phyloP scores from a whole-genome alignment of 1,139 yeast species.

The Pichia sorboxylosa region DNA sequence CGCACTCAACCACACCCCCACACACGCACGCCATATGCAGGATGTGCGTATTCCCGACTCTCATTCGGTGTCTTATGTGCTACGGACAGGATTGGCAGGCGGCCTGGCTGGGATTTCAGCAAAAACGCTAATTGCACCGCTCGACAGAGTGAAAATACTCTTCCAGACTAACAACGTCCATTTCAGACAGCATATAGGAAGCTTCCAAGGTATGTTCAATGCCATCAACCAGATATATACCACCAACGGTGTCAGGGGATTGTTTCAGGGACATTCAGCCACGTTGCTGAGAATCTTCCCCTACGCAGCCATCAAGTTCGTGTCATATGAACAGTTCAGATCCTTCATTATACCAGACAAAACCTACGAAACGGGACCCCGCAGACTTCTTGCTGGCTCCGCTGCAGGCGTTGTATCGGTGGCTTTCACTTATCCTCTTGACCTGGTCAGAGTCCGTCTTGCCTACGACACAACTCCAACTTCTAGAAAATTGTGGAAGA shows the following conservation, averaged over 20 bases:
- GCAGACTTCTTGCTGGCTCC: conserved; percentile 84
- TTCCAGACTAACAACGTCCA: conserved; percentile 94
- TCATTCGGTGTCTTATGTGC: conserved; percentile 64
- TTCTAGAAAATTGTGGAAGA: conserved; percentile 36
- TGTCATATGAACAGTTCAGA: conserved; percentile 91
- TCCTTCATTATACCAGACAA: conserved; percentile 65
- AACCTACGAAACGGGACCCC: conserved; percentile 61
- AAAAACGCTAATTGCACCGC: conserved; percentile 87
- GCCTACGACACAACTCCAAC: conserved; percentile 65
- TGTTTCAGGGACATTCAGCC: conserved; percentile 93
- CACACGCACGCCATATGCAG: too few species aligned
- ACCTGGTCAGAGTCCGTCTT: conserved; percentile 76
- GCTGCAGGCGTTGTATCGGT: conserved; percentile 82
- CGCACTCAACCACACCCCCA: too few species aligned
- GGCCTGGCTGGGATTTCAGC: conserved; percentile 95
- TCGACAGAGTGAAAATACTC: conserved; percentile 86
- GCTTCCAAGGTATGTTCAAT: conserved; percentile 58
- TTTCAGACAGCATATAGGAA: conserved; percentile 68
- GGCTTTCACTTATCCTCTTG: conserved; percentile 84
- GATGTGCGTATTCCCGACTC: too few species aligned
- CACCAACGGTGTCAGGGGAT: conserved; percentile 68
- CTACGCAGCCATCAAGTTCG: conserved; percentile 93
- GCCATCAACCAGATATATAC: conserved; percentile 61
- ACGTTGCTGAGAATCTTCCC: conserved; percentile 88
- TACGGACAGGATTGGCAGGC: conserved; percentile 85